phyloP scores from a whole-genome alignment of 192 early-diverging fungal species.

The Coemansia sp. region DNA sequence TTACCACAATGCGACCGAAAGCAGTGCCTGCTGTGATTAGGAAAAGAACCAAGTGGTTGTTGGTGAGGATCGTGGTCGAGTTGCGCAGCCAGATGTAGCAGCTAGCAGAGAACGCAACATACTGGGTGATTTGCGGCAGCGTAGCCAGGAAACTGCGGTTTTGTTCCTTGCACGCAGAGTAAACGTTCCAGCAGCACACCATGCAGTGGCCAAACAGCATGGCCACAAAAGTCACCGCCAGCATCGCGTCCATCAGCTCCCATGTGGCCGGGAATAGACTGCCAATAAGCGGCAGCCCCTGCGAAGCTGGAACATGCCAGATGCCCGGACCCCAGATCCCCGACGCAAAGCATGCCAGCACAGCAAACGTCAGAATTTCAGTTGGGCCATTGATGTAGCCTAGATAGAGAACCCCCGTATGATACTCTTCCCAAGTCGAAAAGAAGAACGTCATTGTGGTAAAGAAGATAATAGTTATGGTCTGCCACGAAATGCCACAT shows the following conservation, averaged over 20 bases:
- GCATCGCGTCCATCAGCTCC: slow-evolving; percentile 40
- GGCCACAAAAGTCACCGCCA: slow-evolving; percentile 26
- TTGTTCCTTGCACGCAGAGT: slow-evolving; percentile 54
- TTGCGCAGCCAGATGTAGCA: slow-evolving; percentile 73
- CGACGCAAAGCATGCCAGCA: slow-evolving; percentile 64
- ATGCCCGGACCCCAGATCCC: slow-evolving; percentile 62
- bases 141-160: slow-evolving; percentile 62
- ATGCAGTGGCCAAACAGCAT: slow-evolving; percentile 48
- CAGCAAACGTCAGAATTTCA: slow-evolving; percentile 74
- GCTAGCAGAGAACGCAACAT: slow-evolving; percentile 59
- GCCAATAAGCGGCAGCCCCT: slow-evolving; percentile 43
- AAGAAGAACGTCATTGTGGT: slow-evolving; percentile 77
- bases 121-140: slow-evolving; percentile 64
- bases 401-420: slow-evolving; percentile 80
- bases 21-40: slow-evolving; percentile 73
- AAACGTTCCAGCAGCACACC: slow-evolving; percentile 50
- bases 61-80: slow-evolving; percentile 63
- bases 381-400: slow-evolving; percentile 84
- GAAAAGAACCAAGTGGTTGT: slow-evolving; percentile 73
- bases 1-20: slow-evolving; percentile 77
- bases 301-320: slow-evolving; percentile 41
- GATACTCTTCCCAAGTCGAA: slow-evolving; percentile 89
- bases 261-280: slow-evolving; percentile 41
- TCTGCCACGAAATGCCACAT: slow-evolving; percentile 67
- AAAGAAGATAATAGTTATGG: slow-evolving; percentile 60